Conservation (phyloP, 73 alveolate genomes). For the Stentor roeselii region DNA sequence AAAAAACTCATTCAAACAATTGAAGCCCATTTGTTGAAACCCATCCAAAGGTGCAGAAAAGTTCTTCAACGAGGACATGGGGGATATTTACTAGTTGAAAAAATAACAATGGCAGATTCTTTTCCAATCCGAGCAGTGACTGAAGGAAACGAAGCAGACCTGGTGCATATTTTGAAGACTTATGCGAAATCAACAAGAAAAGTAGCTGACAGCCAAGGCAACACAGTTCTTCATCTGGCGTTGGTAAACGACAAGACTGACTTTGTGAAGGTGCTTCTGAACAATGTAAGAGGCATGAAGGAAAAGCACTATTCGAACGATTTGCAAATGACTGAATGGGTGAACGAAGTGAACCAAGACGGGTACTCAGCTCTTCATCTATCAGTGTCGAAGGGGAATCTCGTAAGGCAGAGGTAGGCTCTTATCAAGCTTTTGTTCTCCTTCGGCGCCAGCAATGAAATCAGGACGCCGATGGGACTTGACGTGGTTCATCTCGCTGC, state of each 20-base stretch:
- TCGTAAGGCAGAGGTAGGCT: slow-evolving; percentile 12
- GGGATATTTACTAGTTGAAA: background rate
- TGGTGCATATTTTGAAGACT: background rate
- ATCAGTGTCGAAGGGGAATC: slow-evolving; percentile 86
- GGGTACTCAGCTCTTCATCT: slow-evolving; percentile 92
- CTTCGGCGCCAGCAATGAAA: slow-evolving; percentile 75
- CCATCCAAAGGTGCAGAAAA: background rate
- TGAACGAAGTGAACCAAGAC: slow-evolving; percentile 64
- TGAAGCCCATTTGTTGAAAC: too few species aligned
- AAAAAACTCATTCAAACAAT: too few species aligned
- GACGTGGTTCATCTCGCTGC: slow-evolving; percentile 89
- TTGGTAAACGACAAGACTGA: slow-evolving; percentile 5
- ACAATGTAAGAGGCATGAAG: background rate
- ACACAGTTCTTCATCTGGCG: slow-evolving; percentile 5
- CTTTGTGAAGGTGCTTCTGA: background rate
- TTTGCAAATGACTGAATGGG: slow-evolving; percentile 5
- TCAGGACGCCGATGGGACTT: slow-evolving; percentile 58
- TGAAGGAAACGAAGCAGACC: background rate
- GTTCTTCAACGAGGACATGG: background rate
- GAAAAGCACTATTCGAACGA: background rate
- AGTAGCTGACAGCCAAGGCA: background rate
- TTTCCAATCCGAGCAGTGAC: background rate
- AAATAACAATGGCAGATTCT: background rate
- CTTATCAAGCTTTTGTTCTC: slow-evolving; percentile 69
- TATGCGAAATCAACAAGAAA: background rate